Percentiles rank a stretch among this genome's conserved stretches.
Conservation (phyloP, 306 rosid genomes). For the Prunus mongolica region DNA sequence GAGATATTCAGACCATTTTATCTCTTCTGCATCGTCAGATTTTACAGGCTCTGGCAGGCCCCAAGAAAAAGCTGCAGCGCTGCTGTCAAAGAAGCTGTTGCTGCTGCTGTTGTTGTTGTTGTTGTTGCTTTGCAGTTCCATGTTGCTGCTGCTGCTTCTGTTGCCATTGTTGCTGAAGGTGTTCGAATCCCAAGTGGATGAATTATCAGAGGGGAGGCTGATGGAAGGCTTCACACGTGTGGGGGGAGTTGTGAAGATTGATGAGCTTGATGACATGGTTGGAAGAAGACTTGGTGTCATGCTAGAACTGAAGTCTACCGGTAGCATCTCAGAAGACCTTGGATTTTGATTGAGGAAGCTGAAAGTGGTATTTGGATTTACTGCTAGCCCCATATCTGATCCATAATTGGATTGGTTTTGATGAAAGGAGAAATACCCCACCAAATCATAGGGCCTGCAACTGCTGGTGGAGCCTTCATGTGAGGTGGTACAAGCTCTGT, state of each 20-base stretch:
- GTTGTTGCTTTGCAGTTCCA: constrained; percentile 29
- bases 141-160: constrained; percentile 24
- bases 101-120: constrained; percentile 12
- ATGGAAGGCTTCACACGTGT: constrained; percentile 49
- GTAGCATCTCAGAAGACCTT: constrained; percentile 16
- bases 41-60: constrained; percentile 35
- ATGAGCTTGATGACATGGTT: constrained; percentile 23
- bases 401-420: constrained; percentile 36
- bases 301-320: not conserved
- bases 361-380: constrained; percentile 39
- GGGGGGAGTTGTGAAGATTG: constrained; percentile 27
- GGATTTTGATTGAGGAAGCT: constrained; percentile 46
- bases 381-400: constrained; percentile 34
- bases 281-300: not conserved
- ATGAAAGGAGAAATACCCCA: constrained; percentile 54
- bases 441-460: constrained; percentile 51
- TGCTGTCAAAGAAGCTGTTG: constrained; percentile 28
- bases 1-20: constrained; percentile 74
- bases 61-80: constrained; percentile 21
- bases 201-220: constrained; percentile 43
- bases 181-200: constrained; percentile 33
- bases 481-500: constrained; percentile 29
- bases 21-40: constrained; percentile 47
- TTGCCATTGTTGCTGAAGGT: constrained; percentile 40
- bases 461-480: constrained; percentile 34